Base-by-base conservation (phyloP, 2,329 filamentous ascomycete species). In the Arthroderma uncinatum region DNA sequence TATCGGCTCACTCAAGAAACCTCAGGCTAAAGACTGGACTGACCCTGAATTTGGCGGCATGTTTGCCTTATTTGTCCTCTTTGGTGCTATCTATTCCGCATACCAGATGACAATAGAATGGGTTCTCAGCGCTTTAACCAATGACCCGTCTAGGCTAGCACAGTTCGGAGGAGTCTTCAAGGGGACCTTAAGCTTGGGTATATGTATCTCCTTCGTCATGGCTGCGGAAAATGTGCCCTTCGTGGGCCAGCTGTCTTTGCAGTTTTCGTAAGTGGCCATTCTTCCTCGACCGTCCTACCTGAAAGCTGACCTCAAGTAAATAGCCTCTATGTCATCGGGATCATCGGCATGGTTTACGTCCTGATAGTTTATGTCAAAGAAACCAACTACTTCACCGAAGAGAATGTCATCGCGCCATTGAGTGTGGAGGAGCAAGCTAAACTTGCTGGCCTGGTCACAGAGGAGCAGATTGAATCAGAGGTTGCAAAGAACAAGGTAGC, bases 141-240 rank as follows among this genome's bases (percentile, higher is more conserved):
- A 95, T 80, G 92, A 89, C 59, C 82, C 86, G 60, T 87, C 89
- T 70, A 89, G 87, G 71, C 82, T 88, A 19, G 89, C 89, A 73
- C 92, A 93, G 77, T 84, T 89, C 64, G 84, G 87, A 53, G 89
- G 86, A 62, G 88, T 85, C 76, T 90, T 89, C 79, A 89, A 89
- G 74, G 83, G 83, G 59, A 85, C 92, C 64, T 87, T 92, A 72
- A 89, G 85, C 9, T 86, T 86, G 47, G 87, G 86, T 63, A 83
- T 82, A 4, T 87, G 85, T 61, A 79, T 91, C 64, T 54, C 52
- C 9, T 54, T 36, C 10, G 52, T 25, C 33, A 54, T 54, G 30
- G 34, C 25, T 54, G 23, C 47, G n/a, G 21, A 28, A n/a, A 34
- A 34, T 33, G 47, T 52, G 23, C 30, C 47, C 2, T 42, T 52